Evolutionary conservation across 306 rosid species (phyloP).

Genomic region (Medicago lupulina): DNA sequence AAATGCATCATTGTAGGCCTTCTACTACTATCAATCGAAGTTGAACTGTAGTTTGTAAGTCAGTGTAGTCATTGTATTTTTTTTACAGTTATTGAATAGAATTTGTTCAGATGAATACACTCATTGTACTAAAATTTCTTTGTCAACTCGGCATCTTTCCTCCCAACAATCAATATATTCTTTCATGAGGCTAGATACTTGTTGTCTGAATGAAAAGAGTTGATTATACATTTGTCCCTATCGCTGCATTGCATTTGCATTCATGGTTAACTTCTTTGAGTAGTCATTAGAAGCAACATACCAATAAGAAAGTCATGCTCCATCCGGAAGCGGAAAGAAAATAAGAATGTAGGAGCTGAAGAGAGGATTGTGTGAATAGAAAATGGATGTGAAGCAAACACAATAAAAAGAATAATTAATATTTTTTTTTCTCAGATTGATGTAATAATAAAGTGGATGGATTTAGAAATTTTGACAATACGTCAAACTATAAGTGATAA

Average conservation of each 20-base stretch:
- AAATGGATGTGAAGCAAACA: not conserved
- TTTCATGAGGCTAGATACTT: slow-evolving; percentile 1
- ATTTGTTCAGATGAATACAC: slow-evolving; percentile 56
- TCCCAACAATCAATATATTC: slow-evolving; percentile 39
- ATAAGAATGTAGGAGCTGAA: not conserved
- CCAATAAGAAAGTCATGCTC: not conserved
- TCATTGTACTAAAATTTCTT: slow-evolving; percentile 50
- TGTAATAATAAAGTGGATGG: not conserved
- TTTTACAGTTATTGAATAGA: slow-evolving; percentile 48
- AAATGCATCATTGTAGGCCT: slow-evolving; percentile 52
- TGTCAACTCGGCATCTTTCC: slow-evolving; percentile 42
- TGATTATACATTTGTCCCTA: not conserved
- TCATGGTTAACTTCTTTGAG: slow-evolving; percentile 19
- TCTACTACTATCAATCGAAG: slow-evolving; percentile 52
- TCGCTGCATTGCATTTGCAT: not conserved
- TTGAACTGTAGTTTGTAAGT: slow-evolving; percentile 56
- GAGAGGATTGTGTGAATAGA: not conserved
- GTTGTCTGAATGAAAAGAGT: not conserved
- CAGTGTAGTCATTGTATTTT: slow-evolving; percentile 58
- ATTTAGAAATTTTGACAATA: no score
- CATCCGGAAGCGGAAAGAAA: not conserved
- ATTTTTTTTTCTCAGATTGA: not conserved
- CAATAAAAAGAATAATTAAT: not conserved
- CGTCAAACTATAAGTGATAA: no score
- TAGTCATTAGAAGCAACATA: slow-evolving; percentile 12